phyloP scores from a whole-genome alignment of 1,284 basidiomycete genomes.

The Fomitopsis pinicola region DNA sequence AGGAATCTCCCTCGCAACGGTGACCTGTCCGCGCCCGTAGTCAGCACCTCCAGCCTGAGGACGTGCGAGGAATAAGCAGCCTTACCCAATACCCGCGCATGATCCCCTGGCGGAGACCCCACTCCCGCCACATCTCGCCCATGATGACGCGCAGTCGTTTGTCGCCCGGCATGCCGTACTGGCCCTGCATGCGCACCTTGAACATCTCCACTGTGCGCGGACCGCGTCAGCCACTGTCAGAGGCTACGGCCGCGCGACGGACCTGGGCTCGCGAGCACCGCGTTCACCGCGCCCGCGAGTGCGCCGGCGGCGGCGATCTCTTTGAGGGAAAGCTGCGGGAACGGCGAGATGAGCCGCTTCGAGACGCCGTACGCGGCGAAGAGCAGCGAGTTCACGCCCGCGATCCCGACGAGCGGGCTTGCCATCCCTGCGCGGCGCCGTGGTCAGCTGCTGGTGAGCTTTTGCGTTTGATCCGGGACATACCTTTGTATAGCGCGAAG shows the following conservation, averaged over 20 bases:
- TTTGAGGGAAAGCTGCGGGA: constrained; percentile 72
- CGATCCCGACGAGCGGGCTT: constrained; percentile 90
- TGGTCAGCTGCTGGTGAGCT: not conserved
- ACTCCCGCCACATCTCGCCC: constrained; percentile 79
- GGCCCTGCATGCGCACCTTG: constrained; percentile 97
- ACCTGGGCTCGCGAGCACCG: constrained; percentile 87
- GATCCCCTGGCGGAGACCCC: constrained; percentile 83
- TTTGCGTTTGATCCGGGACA: not conserved
- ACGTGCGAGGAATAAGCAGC: not conserved
- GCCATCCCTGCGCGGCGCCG: constrained; percentile 64
- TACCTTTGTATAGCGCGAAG: constrained; percentile 88
- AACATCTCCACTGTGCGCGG: constrained; percentile 71
- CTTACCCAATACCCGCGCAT: constrained; percentile 95
- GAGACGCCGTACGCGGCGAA: constrained; percentile 88
- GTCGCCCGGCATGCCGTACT: constrained; percentile 75
- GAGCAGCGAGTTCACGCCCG: constrained; percentile 92
- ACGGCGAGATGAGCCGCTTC: constrained; percentile 84
- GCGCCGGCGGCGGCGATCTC: constrained; percentile 84
- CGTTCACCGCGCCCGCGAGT: constrained; percentile 89
- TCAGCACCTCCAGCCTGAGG: not conserved
- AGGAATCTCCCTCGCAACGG: constrained; percentile 88
- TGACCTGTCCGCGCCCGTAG: constrained; percentile 52
- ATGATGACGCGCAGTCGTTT: constrained; percentile 73
- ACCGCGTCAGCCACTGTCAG: not conserved
- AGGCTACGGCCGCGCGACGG: constrained; percentile 14